phyloP scores from a whole-genome alignment of 768 basidiomycete species.

The Gymnopilus junonius region DNA sequence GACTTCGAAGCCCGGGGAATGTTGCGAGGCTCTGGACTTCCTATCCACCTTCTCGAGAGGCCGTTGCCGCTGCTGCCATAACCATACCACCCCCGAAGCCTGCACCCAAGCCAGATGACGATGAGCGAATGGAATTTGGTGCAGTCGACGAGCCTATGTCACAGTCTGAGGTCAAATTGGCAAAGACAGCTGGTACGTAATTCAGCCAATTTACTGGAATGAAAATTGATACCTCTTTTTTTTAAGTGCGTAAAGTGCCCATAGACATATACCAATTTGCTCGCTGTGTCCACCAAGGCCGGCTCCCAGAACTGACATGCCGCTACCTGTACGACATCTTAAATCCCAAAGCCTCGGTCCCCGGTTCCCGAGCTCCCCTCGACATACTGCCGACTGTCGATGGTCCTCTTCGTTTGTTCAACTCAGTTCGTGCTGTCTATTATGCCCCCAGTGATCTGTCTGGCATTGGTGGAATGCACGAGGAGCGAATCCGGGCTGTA shows the following conservation, averaged over 20 bases:
- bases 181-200: slow-evolving; percentile 1
- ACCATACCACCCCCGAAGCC: no score
- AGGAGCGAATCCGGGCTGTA: slow-evolving; percentile 32
- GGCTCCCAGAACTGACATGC: neutral
- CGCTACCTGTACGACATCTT: slow-evolving; percentile 8
- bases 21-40: neutral
- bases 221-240: neutral
- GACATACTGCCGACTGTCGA: slow-evolving; percentile 3
- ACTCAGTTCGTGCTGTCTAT: slow-evolving; percentile 33
- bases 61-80: neutral
- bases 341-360: neutral
- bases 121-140: neutral
- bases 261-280: neutral
- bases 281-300: neutral
- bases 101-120: neutral
- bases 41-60: neutral
- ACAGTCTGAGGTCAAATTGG: neutral
- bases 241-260: neutral
- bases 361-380: neutral
- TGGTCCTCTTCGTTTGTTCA: slow-evolving; percentile 24
- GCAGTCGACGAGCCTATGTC: neutral
- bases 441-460: slow-evolving; percentile 40
- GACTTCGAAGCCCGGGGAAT: slow-evolving; percentile 20
- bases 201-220: neutral
- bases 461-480: slow-evolving; percentile 31